Evolutionary conservation across 768 basidiomycete genomes (phyloP).

Genomic region (Leucocoprinus sp.): DNA sequence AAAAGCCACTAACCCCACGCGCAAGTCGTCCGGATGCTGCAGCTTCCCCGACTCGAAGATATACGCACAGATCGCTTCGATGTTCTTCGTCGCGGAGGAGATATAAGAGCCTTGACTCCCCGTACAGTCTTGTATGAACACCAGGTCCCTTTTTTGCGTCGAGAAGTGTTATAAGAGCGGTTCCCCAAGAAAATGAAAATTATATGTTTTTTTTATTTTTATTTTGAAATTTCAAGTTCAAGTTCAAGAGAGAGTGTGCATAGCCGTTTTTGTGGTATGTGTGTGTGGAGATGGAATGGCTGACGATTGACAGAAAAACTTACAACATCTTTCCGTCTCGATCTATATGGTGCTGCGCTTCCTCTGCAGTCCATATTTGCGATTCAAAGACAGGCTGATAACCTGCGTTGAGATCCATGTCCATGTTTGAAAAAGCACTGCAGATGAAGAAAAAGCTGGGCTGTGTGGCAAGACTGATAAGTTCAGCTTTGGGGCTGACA

Average conservation of each 20-base stretch:
- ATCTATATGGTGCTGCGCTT: slow-evolving; percentile 14
- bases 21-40: slow-evolving; percentile 78
- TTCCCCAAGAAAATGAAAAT: slow-evolving; percentile 14
- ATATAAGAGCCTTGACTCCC: slow-evolving; percentile 89
- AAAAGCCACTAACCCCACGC: slow-evolving; percentile 90
- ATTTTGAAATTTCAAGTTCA: too few species aligned
- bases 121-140: slow-evolving; percentile 94
- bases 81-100: slow-evolving; percentile 92
- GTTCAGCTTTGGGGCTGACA: too few species aligned
- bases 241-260: too few species aligned
- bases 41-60: slow-evolving; percentile 93
- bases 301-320: slow-evolving; percentile 8
- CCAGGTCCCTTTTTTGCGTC: slow-evolving; percentile 62
- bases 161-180: slow-evolving; percentile 7
- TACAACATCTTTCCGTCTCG: slow-evolving; percentile 10
- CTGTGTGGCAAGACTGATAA: too few species aligned
- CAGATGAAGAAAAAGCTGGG: slow-evolving; percentile 7
- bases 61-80: slow-evolving; percentile 89
- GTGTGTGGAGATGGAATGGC: background rate
- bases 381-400: slow-evolving; percentile 27
- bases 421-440: slow-evolving; percentile 40
- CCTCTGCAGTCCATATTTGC: slow-evolving; percentile 12
- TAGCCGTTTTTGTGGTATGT: too few species aligned
- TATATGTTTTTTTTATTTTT: slow-evolving; percentile 81
- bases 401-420: slow-evolving; percentile 63